Evolutionary conservation across 331 rosid genomes (phyloP).

Genomic region (Cydonia oblonga): DNA sequence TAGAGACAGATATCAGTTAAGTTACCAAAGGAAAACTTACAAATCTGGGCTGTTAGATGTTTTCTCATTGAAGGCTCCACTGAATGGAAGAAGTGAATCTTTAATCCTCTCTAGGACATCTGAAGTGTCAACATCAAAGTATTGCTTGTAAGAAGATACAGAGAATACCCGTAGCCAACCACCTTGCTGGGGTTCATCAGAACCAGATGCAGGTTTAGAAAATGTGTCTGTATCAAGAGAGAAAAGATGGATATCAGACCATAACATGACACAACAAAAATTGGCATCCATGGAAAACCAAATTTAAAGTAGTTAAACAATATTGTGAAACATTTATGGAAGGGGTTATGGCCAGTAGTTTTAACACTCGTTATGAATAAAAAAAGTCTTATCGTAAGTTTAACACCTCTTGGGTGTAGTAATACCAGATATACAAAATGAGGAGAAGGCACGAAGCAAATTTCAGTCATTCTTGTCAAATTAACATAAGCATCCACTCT

Average conservation of each 20-base stretch:
- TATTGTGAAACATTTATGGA: neutral
- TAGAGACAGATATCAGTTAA: neutral
- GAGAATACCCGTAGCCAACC: slow-evolving; percentile 65
- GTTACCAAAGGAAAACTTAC: slow-evolving; percentile 38
- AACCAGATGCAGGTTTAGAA: slow-evolving; percentile 71
- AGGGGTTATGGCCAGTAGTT: neutral
- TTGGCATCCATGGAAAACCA: neutral
- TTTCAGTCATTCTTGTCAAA: neutral
- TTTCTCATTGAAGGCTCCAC: slow-evolving; percentile 80
- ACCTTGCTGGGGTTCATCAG: slow-evolving; percentile 73
- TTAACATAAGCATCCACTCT: neutral
- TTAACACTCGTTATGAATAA: neutral
- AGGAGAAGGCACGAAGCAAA: neutral
- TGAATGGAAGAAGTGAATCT: slow-evolving; percentile 76
- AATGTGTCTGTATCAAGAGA: slow-evolving; percentile 57
- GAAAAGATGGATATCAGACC: slow-evolving; percentile 8
- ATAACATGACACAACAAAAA: neutral
- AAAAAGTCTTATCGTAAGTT: neutral
- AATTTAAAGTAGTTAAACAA: neutral
- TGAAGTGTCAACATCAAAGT: slow-evolving; percentile 80
- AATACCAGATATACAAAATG: neutral
- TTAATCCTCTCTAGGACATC: slow-evolving; percentile 79
- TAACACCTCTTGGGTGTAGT: neutral
- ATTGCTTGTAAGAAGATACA: slow-evolving; percentile 64
- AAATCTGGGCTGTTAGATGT: slow-evolving; percentile 75